Evolutionary conservation across 78 protist genomes (phyloP), one percentile per base, ranked within the genome.

Genomic region (Corallochytrium limacisporum): DNA sequence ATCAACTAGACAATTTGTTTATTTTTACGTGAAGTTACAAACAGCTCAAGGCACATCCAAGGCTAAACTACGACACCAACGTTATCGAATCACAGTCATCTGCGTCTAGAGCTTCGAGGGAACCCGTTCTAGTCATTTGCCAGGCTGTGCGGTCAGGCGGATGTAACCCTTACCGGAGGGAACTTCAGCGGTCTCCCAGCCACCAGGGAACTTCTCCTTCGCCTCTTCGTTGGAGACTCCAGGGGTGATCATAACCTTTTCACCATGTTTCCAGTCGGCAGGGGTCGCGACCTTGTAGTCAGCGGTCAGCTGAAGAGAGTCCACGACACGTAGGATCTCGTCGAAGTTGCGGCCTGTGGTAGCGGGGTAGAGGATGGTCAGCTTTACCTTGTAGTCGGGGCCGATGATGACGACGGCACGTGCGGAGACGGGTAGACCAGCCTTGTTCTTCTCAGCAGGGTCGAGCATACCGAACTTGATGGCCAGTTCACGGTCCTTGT

Each of bases 231-330:
- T 66, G 10, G 37, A 28, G 4, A 84, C 44, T 6, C 71, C 28
- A n/a, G 89, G 89, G 12, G 50, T 44, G 47, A 84, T 66, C 65
- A 84, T 73, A 53, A 6, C 9, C 2, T 76, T 66, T 2, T 72
- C 84, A 33, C 91, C 91, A 8, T 44, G 18, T 38, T 72, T 61
- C 91, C 91, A 85, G 69, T 85, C 74, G 47, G 47, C 69, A 42
- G 91, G 91, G 15, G 91, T 85, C 5, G 80, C 86, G 32, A 79
- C 78, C n/a, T 35, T 54, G 60, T 43, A 35, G 53, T 76, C 53
- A 20, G 72, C 90, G 26, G 90, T 77, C 51, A 77, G 67, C 74
- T 84, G 90, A n/a, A 84, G 53, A 10, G 85, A 70, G 44, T 84
- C 90, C 10, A 84, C 5, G 35, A 72, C 77, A 65, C 90, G 83